Evolutionary conservation across 129 eudicot genomes (phyloP), one percentile per base, ranked within the genome.

Genomic region (Erigeron canadensis): DNA sequence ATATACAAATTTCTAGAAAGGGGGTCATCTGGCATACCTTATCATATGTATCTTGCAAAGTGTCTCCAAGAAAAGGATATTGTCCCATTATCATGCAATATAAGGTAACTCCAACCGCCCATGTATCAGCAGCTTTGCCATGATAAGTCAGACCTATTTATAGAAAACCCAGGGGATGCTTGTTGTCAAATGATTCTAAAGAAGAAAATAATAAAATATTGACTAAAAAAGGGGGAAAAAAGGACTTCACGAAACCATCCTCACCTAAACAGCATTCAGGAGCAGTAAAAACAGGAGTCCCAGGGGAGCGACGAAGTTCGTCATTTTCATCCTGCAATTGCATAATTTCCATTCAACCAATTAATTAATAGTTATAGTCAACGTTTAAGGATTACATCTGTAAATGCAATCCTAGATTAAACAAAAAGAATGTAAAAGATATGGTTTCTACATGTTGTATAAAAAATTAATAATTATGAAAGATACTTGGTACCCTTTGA

Each of bases 241-340:
- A 28, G 34, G 3, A 28, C 58, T 16, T 57, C 43, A 10, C 69
- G 19, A 34, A 46, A 22, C 1, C 7, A 12, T 63, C 88, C 19
- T 65, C 55, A 94, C 98, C 98, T 89, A 87, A 77, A 75, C 98
- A 94, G 75, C 98, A 94, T 75, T 94, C 98, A 0, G 98, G 98
- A 73, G 98, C 98, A 76, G 98, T 94, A 38, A 94, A 89, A 55
- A 89, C 98, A 58, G 98, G 98, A 67, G 98, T 94, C 17, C 98
- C 98, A 67, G 98, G 98, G 50, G 98, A 89, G 57, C 98, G 96
- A 13, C 98, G 88, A 68, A 94, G 91, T 82, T 87, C 95, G 54
- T 94, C 98, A 42, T 89, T 94, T 69, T 82, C 91, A 75, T 84
- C 95, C 98, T 94, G 57, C 67, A 70, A 70, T 58, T 13, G 43